A percentile compares a stretch with the other conserved stretches of the same genome.
phyloP scores from a whole-genome alignment of 2,329 filamentous ascomycete genomes.

The Ophiosphaerella herpotricha region DNA sequence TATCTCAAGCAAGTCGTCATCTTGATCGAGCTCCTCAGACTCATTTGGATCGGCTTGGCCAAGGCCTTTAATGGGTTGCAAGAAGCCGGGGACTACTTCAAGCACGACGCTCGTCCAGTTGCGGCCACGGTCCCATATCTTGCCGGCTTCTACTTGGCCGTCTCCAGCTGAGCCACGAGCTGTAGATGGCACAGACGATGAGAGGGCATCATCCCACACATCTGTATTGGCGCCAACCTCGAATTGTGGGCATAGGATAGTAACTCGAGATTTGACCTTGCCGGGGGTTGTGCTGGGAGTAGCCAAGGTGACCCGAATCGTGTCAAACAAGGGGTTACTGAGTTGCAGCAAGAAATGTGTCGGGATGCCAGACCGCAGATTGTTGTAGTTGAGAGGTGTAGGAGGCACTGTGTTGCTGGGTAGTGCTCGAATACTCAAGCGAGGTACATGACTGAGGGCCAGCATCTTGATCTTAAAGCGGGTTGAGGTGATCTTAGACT shows the following conservation, averaged over 20 bases:
- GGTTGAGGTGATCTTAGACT: slow-evolving; percentile 84
- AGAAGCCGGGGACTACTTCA: slow-evolving; percentile 73
- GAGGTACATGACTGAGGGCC: slow-evolving; percentile 82
- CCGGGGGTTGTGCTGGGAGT: slow-evolving; percentile 62
- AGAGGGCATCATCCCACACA: slow-evolving; percentile 86
- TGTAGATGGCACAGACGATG: slow-evolving; percentile 49
- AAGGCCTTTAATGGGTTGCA: slow-evolving; percentile 16
- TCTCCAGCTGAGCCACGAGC: slow-evolving; percentile 29
- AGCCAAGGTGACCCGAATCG: slow-evolving; percentile 82
- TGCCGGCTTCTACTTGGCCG: slow-evolving; percentile 74
- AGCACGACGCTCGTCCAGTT: slow-evolving; percentile 96
- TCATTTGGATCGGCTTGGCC: slow-evolving; percentile 19
- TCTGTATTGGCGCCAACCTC: slow-evolving; percentile 94
- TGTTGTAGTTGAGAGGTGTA: slow-evolving; percentile 53
- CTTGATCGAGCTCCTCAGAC: slow-evolving; percentile 48
- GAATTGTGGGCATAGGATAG: slow-evolving; percentile 91
- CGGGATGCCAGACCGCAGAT: slow-evolving; percentile 55
- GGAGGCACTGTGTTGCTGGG: slow-evolving; percentile 51
- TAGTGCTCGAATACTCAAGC: slow-evolving; percentile 72
- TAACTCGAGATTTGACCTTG: slow-evolving; percentile 66
- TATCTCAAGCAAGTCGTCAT: slow-evolving; percentile 78
- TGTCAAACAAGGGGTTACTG: slow-evolving; percentile 92
- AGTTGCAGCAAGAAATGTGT: slow-evolving; percentile 87
- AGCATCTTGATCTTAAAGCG: slow-evolving; percentile 92
- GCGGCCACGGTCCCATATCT: slow-evolving; percentile 91